These are phyloP conservation scores for Begonia loranthoides DNA, from an alignment of 306 rosid species.

Conservation along the genomic window DNA sequence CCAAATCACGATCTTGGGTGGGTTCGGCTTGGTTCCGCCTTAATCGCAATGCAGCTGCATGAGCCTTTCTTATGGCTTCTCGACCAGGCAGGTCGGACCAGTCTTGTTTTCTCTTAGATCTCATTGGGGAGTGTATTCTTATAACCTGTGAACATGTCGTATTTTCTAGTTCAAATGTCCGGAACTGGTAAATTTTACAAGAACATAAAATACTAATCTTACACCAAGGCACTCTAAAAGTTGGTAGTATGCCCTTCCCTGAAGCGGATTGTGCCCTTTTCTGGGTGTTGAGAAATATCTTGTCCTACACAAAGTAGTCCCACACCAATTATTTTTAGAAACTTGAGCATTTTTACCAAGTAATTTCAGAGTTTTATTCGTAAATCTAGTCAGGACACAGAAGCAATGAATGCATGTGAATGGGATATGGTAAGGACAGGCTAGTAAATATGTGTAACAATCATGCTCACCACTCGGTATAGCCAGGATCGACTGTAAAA, in stretches of 20 bases:
- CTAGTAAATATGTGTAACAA: too few relatives aligned
- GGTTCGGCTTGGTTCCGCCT: constrained; percentile 29
- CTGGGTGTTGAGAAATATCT: constrained; percentile 86
- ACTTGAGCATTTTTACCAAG: too few relatives aligned
- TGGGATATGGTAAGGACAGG: neutral
- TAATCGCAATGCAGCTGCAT: constrained; percentile 58
- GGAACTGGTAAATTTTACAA: constrained; percentile 2
- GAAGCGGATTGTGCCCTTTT: constrained; percentile 98
- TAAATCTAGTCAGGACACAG: too few relatives aligned
- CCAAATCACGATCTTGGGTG: constrained; percentile 30
- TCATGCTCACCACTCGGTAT: constrained; percentile 78
- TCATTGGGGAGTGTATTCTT: constrained; percentile 94
- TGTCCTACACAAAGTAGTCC: constrained; percentile 35
- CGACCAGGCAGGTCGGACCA: constrained; percentile 85
- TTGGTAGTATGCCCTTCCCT: constrained; percentile 98
- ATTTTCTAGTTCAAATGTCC: constrained; percentile 1
- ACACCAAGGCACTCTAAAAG: constrained; percentile 98
- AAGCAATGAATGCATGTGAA: constrained; percentile 10
- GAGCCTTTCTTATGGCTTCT: constrained; percentile 68
- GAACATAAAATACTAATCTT: constrained; percentile 11
- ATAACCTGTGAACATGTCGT: constrained; percentile 38
- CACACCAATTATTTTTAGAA: too few relatives aligned
- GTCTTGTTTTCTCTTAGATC: constrained; percentile 70
- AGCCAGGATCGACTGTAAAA: constrained; percentile 97
- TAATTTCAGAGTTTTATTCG: too few relatives aligned